phyloP scores from a whole-genome alignment of 768 basidiomycete species.

The Mycena filopes region DNA sequence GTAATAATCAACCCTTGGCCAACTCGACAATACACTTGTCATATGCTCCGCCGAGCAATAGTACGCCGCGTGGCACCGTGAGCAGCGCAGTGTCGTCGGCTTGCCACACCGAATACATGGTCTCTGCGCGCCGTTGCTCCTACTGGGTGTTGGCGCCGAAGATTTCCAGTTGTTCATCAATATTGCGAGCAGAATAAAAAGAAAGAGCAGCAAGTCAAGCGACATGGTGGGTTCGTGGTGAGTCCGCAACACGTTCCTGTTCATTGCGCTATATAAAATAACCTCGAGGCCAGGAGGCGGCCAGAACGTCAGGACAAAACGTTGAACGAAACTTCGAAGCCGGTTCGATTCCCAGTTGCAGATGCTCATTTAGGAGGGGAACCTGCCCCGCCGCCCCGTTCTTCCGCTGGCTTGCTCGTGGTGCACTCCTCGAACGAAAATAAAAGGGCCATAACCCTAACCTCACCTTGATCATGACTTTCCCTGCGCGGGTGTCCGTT shows the following conservation, averaged over 20 bases:
- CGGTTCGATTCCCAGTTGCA: too few species aligned
- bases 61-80: constrained; percentile 29
- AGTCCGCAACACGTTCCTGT: constrained; percentile 12
- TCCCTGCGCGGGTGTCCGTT: too few species aligned
- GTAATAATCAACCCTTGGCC: not conserved
- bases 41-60: constrained; percentile 30
- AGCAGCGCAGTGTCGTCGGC: constrained; percentile 23
- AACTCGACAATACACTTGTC: constrained; percentile 2
- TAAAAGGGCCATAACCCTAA: too few species aligned
- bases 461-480: too few species aligned
- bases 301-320: not conserved
- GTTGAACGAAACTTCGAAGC: not conserved
- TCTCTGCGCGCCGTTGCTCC: not conserved
- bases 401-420: too few species aligned
- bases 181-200: constrained; percentile 20
- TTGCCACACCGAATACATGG: constrained; percentile 22
- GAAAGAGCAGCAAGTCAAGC: constrained; percentile 22
- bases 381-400: too few species aligned
- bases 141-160: not conserved
- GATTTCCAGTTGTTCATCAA: not conserved
- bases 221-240: constrained; percentile 19
- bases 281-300: constrained; percentile 13
- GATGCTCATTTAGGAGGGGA: too few species aligned
- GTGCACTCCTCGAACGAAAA: too few species aligned
- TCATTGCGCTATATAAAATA: constrained; percentile 10